Conservation (phyloP, 208 protist genomes). For the Trypanosoma brucei region DNA sequence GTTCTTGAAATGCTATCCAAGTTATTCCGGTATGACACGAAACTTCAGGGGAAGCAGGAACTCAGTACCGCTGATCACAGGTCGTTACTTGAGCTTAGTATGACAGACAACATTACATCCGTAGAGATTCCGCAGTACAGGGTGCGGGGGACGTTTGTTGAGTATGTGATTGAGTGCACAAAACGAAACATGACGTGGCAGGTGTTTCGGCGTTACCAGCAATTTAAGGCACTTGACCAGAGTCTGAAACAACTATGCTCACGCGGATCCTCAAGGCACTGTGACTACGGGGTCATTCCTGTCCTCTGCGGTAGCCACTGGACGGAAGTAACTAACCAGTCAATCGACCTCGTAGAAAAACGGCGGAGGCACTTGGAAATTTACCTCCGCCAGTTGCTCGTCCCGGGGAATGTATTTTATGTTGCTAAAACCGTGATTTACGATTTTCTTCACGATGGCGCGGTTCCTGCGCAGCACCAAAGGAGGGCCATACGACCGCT, state of each 20-base stretch:
- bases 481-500: constrained; percentile 15
- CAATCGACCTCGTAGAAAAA: constrained; percentile 67
- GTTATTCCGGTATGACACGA: constrained; percentile 14
- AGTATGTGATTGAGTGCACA: constrained; percentile 71
- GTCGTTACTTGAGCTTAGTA: constrained; percentile 1
- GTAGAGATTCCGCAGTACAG: constrained; percentile 63
- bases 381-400: constrained; percentile 81
- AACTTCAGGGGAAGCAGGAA: constrained; percentile 12
- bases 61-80: constrained; percentile 1
- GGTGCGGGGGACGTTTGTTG: constrained; percentile 58
- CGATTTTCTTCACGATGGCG: constrained; percentile 78
- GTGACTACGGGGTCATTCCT: constrained; percentile 73
- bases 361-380: constrained; percentile 74
- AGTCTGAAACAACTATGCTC: constrained; percentile 53
- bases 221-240: constrained; percentile 74
- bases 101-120: constrained; percentile 28
- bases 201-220: constrained; percentile 79
- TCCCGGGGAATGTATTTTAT: constrained; percentile 76
- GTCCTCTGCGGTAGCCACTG: constrained; percentile 75
- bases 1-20: constrained; percentile 22
- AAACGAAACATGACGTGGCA: constrained; percentile 33
- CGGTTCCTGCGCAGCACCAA: constrained; percentile 36
- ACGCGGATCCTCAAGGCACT: constrained; percentile 31
- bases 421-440: constrained; percentile 58
- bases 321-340: constrained; percentile 87